phyloP scores from a whole-genome alignment of 1,284 basidiomycete species.

The Cystobasidium pallidum region DNA sequence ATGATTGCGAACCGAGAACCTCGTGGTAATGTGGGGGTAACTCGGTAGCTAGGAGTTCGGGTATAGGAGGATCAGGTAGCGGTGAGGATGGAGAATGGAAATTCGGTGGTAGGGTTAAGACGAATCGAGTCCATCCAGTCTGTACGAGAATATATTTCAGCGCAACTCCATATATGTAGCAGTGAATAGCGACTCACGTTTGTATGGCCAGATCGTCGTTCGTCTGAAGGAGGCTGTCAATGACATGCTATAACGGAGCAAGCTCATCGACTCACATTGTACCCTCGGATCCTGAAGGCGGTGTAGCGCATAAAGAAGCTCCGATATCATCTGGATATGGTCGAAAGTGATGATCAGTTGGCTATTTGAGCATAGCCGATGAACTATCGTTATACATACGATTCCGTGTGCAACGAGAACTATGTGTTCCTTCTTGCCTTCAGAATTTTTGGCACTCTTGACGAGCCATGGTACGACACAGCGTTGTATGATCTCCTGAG shows the following conservation, averaged over 20 bases:
- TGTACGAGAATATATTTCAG: neutral
- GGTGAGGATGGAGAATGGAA: constrained; percentile 17
- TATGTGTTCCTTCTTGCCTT: constrained; percentile 61
- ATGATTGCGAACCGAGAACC: neutral
- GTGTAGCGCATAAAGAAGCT: constrained; percentile 35
- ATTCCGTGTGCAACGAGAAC: constrained; percentile 79
- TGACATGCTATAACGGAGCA: too few relatives aligned
- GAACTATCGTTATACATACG: neutral
- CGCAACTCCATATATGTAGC: neutral
- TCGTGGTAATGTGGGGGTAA: constrained; percentile 21
- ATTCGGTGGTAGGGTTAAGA: constrained; percentile 18
- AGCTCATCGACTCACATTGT: constrained; percentile 9
- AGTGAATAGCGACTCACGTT: neutral
- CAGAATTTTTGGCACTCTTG: constrained; percentile 26
- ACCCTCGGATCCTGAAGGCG: constrained; percentile 32
- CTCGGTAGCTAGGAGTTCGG: constrained; percentile 4
- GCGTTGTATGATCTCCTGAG: constrained; percentile 64
- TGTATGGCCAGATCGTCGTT: constrained; percentile 32
- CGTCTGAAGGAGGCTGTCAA: too few relatives aligned
- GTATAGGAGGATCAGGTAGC: constrained; percentile 20
- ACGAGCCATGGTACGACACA: constrained; percentile 63
- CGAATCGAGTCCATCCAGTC: constrained; percentile 41
- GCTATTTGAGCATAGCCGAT: neutral
- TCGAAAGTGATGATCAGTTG: neutral
- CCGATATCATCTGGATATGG: constrained; percentile 41